Evolutionary conservation across 2,329 filamentous ascomycete species (phyloP).

Genomic region (Alternaria conjuncta): DNA sequence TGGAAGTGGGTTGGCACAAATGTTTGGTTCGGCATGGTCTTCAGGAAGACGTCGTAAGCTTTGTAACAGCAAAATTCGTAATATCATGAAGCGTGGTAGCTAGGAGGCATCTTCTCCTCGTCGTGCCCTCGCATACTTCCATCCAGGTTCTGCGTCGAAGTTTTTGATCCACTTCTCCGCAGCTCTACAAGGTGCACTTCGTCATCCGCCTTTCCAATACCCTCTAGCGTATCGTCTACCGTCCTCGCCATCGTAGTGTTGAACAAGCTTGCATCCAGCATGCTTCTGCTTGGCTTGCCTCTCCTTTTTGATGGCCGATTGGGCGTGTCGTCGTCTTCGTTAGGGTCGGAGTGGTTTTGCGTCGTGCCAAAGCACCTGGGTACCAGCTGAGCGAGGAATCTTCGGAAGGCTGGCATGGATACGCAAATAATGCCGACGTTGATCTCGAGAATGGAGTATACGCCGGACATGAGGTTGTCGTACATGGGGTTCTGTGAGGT

Average conservation of each 20-base stretch:
- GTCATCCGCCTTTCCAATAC: not conserved
- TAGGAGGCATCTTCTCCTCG: not conserved
- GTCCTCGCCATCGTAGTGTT: not conserved
- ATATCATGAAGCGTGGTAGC: not conserved
- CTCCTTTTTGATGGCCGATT: not conserved
- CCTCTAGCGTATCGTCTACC: not conserved
- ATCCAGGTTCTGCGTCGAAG: not conserved
- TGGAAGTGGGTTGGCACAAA: constrained; percentile 50
- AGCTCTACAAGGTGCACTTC: not conserved
- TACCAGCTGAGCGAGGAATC: constrained; percentile 35
- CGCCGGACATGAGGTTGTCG: constrained; percentile 31
- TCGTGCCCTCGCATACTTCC: not conserved
- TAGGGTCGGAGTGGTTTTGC: not conserved
- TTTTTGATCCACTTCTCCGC: not conserved
- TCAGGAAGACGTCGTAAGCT: constrained; percentile 20
- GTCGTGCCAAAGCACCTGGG: constrained; percentile 31
- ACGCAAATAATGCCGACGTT: constrained; percentile 24
- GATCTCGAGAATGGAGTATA: constrained; percentile 24
- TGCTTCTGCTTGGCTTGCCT: not conserved
- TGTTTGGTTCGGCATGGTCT: constrained; percentile 49
- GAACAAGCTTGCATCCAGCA: not conserved
- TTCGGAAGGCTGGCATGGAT: constrained; percentile 24
- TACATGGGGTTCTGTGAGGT: constrained; percentile 48
- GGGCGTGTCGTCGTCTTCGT: constrained; percentile 2
- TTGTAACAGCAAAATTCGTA: not conserved